Evolutionary conservation across 148 eudicot species (phyloP), one percentile per base, ranked within the genome.

Genomic region (Chenopodium berlandieri): DNA sequence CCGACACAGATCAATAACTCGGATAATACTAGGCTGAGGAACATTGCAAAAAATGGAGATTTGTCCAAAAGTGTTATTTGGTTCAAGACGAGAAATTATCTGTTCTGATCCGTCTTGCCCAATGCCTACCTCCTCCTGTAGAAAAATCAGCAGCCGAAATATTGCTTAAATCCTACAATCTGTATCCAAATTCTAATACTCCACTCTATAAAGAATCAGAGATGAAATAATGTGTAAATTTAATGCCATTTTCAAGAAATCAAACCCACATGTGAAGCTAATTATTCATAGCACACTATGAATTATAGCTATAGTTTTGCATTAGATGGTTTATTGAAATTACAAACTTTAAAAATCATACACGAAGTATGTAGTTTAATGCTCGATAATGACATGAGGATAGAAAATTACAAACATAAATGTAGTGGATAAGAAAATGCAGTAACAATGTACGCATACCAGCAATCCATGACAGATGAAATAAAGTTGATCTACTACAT

Each of bases 401-500:
- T 1, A 20, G 62, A 22, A 62, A 8, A 62, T 62, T 62, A 62
- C 25, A 19, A 62, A n/a, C 22, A 62, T 6, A 7, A 62, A 56
- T 56, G 6, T n/a, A 23, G 56, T 30, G 17, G 78, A 30, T 76
- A 13, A 54, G 34, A 52, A 10, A 19, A 58, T 1, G 65, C 16
- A 54, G n/a, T 37, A 68, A 31, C 48, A 63, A 40, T 54, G 52
- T 31, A 73, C 69, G 40, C 88, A 37, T 92, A 93, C 97, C 97
- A 93, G 87, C 48, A 79, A 63, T 79, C 99, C 98, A 46, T 97
- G 88, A 82, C 98, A 92, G n/a, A 97, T 91, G 71, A 97, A 91
- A 87, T 97, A 97, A 50, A 97, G 92, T 83, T 97, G 99, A 86
- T 97, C 99, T 31, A 94, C 99, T 16, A 89, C 97, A 82, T 88